Percentiles rank a stretch among this genome's conserved stretches.
Conservation (phyloP, 2,329 filamentous ascomycete genomes). For the Paecilomyces niveus region DNA sequence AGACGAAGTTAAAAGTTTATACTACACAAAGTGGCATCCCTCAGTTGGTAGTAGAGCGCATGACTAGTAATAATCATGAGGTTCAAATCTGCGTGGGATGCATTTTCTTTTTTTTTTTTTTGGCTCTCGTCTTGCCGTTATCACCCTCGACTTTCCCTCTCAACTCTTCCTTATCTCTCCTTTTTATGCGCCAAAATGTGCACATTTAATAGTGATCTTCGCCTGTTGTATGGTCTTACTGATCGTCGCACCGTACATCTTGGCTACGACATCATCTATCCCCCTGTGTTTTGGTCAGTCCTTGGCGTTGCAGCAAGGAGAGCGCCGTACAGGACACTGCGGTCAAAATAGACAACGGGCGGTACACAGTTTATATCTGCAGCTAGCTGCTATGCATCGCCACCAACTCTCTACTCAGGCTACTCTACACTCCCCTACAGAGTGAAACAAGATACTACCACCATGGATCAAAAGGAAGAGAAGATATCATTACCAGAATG, state of each 20-base stretch:
- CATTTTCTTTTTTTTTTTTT: neutral
- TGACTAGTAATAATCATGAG: constrained; percentile 34
- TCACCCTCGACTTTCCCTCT: neutral
- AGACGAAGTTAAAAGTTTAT: neutral
- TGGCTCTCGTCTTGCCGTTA: neutral
- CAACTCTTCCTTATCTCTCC: neutral
- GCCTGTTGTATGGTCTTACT: neutral
- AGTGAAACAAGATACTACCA: too few relatives aligned
- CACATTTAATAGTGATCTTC: too few relatives aligned
- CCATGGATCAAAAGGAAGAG: neutral
- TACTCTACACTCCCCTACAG: neutral
- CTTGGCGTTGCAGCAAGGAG: neutral
- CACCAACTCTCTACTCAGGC: neutral
- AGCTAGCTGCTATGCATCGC: neutral
- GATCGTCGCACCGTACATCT: neutral
- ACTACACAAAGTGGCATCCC: constrained; percentile 18
- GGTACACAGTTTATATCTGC: neutral
- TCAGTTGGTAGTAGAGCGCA: constrained; percentile 31
- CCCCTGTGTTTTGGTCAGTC: neutral
- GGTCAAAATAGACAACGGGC: neutral
- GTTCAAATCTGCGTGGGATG: too few relatives aligned
- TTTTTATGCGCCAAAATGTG: too few relatives aligned
- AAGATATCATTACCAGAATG: neutral
- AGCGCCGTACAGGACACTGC: neutral
- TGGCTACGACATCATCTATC: neutral